Percentiles rank a stretch among this genome's conserved stretches.
These are phyloP conservation scores for Suhomyces vadensis DNA, from an alignment of 805 yeast genomes.

Conservation along the genomic window DNA sequence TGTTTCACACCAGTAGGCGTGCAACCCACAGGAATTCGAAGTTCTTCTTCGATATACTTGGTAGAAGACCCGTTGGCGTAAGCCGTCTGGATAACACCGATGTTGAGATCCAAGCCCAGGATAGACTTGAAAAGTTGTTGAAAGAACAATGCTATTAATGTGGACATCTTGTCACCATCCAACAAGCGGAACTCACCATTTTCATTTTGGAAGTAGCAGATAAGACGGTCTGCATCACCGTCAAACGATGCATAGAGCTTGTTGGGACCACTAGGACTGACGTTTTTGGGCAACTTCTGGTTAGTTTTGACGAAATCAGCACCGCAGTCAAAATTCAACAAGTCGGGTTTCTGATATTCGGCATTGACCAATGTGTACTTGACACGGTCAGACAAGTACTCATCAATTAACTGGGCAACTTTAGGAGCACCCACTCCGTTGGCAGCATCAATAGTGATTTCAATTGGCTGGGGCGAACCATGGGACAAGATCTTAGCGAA, in stretches of 20 bases:
- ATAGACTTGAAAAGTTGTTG: slow-evolving; percentile 49
- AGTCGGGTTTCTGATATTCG: slow-evolving; percentile 50
- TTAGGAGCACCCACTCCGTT: slow-evolving; percentile 96
- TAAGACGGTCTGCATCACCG: slow-evolving; percentile 96
- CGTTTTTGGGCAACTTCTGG: slow-evolving; percentile 71
- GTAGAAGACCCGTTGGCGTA: slow-evolving; percentile 96
- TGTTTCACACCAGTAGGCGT: slow-evolving; percentile 97
- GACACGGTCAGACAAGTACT: slow-evolving; percentile 42
- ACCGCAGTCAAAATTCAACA: slow-evolving; percentile 80
- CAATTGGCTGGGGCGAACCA: slow-evolving; percentile 25
- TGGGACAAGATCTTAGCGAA: slow-evolving; percentile 45
- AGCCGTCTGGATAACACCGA: slow-evolving; percentile 95
- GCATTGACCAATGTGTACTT: slow-evolving; percentile 52
- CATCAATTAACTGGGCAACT: slow-evolving; percentile 47
- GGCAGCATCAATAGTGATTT: slow-evolving; percentile 81
- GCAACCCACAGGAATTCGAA: slow-evolving; percentile 77
- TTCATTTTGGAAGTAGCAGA: slow-evolving; percentile 62
- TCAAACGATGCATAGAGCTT: slow-evolving; percentile 81
- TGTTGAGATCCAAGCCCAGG: slow-evolving; percentile 44
- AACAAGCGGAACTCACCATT: slow-evolving; percentile 51
- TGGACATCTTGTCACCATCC: slow-evolving; percentile 94
- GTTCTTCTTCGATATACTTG: slow-evolving; percentile 55
- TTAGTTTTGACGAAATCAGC: slow-evolving; percentile 94
- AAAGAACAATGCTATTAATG: slow-evolving; percentile 73
- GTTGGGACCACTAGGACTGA: slow-evolving; percentile 42